A percentile compares a stretch with the other conserved stretches of the same genome.
phyloP scores from a whole-genome alignment of 371 early-diverging fungal species.

The Blakeslea trispora region DNA sequence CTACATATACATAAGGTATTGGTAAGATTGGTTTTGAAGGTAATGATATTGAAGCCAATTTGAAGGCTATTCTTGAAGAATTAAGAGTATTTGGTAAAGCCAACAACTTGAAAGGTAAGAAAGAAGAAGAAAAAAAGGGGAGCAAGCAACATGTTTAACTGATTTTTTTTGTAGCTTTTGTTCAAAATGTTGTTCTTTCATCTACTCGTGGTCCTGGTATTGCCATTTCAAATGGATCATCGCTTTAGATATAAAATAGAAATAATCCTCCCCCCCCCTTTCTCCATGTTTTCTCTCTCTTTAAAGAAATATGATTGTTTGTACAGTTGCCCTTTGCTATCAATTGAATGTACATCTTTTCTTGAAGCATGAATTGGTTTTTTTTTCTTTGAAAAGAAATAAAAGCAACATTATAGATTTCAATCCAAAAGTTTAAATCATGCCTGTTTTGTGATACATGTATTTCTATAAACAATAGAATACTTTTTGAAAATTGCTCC shows the following conservation, averaged over 20 bases:
- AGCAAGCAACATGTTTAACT: neutral
- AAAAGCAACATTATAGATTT: too few species aligned
- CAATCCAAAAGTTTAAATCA: too few species aligned
- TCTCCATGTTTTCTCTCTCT: too few species aligned
- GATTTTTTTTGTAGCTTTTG: constrained; percentile 43
- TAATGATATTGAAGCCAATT: constrained; percentile 60
- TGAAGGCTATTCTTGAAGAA: constrained; percentile 59
- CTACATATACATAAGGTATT: constrained; percentile 43
- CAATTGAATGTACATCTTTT: too few species aligned
- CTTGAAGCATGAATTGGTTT: too few species aligned
- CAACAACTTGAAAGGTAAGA: constrained; percentile 58
- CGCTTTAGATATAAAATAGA: constrained; percentile 14
- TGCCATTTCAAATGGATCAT: constrained; percentile 37
- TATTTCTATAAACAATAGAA: too few species aligned
- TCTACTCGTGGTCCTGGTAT: constrained; percentile 68
- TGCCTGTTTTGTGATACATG: too few species aligned
- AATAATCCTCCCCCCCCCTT: too few species aligned
- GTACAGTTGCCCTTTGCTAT: too few species aligned
- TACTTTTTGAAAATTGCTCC: too few species aligned
- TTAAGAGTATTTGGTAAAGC: constrained; percentile 58
- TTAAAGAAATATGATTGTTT: too few species aligned
- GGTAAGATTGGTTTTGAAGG: constrained; percentile 53
- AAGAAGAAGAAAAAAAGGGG: neutral
- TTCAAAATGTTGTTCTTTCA: constrained; percentile 61
- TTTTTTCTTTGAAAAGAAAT: too few species aligned